These are phyloP conservation scores for Chrysosphaeria jannelii DNA, from an alignment of 2,329 filamentous ascomycete species.

Conservation along the genomic window DNA sequence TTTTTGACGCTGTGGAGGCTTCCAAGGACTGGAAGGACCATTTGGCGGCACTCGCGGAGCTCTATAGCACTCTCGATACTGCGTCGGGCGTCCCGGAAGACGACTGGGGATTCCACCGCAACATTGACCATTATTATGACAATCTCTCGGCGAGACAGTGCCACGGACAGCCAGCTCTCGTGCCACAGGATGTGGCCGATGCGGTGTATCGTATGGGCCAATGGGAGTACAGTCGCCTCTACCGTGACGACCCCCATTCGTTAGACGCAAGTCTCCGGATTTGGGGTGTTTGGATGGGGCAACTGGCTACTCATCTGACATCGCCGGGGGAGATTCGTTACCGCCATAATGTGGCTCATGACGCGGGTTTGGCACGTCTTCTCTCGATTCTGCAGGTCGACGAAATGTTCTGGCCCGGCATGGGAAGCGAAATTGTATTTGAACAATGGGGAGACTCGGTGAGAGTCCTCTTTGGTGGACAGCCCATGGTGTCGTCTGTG, in stretches of 20 bases:
- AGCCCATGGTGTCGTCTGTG: constrained; percentile 33
- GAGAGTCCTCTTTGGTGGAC: constrained; percentile 33
- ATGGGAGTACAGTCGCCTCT: constrained; percentile 56
- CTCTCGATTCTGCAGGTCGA: constrained; percentile 42
- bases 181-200: constrained; percentile 31
- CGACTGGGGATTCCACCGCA: constrained; percentile 33
- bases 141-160: constrained; percentile 56
- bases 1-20: constrained; percentile 1
- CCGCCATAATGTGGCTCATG: constrained; percentile 53
- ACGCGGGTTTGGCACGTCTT: constrained; percentile 37
- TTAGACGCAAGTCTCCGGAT: constrained; percentile 28
- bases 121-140: constrained; percentile 61
- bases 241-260: constrained; percentile 32
- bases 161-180: constrained; percentile 32
- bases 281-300: constrained; percentile 45
- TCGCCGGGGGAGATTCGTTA: constrained; percentile 14
- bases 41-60: constrained; percentile 9
- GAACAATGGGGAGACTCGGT: constrained; percentile 28
- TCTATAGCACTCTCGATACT: constrained; percentile 31
- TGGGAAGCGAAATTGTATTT: constrained; percentile 53
- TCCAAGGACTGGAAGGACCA: constrained; percentile 3
- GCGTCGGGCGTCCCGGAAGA: constrained; percentile 32
- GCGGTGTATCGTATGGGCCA: constrained; percentile 46
- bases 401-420: constrained; percentile 58
- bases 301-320: constrained; percentile 31